Percentiles rank a stretch among this genome's conserved stretches.
Conservation (phyloP, 305 asterid species). For the Stenogyne calaminthoides region DNA sequence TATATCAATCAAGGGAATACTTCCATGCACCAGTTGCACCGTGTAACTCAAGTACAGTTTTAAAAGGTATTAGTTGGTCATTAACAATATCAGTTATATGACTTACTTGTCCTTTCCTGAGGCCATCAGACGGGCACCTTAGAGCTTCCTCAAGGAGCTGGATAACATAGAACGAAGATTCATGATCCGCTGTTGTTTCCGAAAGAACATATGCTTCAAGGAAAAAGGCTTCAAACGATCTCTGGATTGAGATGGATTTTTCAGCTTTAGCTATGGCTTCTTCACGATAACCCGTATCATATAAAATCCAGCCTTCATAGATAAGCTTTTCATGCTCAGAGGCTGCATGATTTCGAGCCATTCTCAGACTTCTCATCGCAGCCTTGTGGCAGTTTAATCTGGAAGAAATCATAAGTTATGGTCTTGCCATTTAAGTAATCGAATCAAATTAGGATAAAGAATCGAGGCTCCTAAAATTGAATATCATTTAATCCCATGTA, state of each 20-base stretch:
- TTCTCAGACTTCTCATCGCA: slow-evolving; percentile 88
- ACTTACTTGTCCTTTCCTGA: slow-evolving; percentile 93
- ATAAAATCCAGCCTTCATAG: slow-evolving; percentile 91
- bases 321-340: slow-evolving; percentile 74
- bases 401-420: slow-evolving; percentile 20
- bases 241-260: slow-evolving; percentile 67
- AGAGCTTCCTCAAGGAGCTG: slow-evolving; percentile 89
- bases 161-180: slow-evolving; percentile 68
- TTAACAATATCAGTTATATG: too few relatives aligned
- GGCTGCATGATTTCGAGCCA: slow-evolving; percentile 77
- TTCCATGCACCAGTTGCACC: neutral
- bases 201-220: slow-evolving; percentile 79
- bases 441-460: slow-evolving; percentile 1
- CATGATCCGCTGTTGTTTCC: slow-evolving; percentile 63
- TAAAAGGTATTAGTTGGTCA: too few relatives aligned
- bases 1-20: neutral
- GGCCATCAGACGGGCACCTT: slow-evolving; percentile 91
- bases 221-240: slow-evolving; percentile 93
- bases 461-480: slow-evolving; percentile 21
- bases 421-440: slow-evolving; percentile 2
- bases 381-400: slow-evolving; percentile 94
- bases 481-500: slow-evolving; percentile 7
- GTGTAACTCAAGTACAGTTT: too few relatives aligned
- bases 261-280: slow-evolving; percentile 89
- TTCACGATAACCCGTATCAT: slow-evolving; percentile 82